phyloP scores from a whole-genome alignment of 2,329 filamentous ascomycete genomes.

The Dendryphion nanum region DNA sequence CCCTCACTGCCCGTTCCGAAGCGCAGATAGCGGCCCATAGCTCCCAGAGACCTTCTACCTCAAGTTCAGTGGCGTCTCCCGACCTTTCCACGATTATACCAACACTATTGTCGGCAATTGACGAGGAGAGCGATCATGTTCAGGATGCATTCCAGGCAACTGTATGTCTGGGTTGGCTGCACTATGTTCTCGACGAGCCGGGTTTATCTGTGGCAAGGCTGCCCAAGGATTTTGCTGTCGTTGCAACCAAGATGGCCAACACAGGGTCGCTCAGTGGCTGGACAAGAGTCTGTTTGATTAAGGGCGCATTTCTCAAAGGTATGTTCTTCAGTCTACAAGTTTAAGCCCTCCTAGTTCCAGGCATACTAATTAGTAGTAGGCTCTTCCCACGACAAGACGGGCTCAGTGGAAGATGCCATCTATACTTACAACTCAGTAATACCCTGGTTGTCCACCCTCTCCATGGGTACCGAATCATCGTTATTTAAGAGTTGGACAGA shows the following conservation, averaged over 20 bases:
- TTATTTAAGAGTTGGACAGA: conserved; percentile 79
- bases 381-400: conserved; percentile 45
- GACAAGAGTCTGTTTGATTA: conserved; percentile 79
- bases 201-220: conserved; percentile 59
- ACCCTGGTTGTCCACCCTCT: conserved; percentile 59
- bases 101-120: conserved; percentile 39
- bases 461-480: conserved; percentile 46
- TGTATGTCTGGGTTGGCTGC: conserved; percentile 80
- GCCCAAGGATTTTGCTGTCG: conserved; percentile 57
- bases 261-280: conserved; percentile 59
- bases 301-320: conserved; percentile 75
- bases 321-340: too few relatives aligned
- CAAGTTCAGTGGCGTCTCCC: conserved; percentile 37
- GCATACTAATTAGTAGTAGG: conserved; percentile 34
- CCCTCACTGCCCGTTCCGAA: conserved; percentile 48
- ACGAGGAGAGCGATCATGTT: conserved; percentile 41
- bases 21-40: conserved; percentile 46
- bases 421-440: conserved; percentile 65
- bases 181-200: conserved; percentile 74
- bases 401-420: conserved; percentile 57
- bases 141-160: conserved; percentile 72
- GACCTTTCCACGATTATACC: conserved; percentile 41
- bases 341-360: not conserved
- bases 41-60: conserved; percentile 41
- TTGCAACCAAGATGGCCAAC: conserved; percentile 19